phyloP scores from a whole-genome alignment of 768 basidiomycete genomes.

The Phanerochaete sordida region DNA sequence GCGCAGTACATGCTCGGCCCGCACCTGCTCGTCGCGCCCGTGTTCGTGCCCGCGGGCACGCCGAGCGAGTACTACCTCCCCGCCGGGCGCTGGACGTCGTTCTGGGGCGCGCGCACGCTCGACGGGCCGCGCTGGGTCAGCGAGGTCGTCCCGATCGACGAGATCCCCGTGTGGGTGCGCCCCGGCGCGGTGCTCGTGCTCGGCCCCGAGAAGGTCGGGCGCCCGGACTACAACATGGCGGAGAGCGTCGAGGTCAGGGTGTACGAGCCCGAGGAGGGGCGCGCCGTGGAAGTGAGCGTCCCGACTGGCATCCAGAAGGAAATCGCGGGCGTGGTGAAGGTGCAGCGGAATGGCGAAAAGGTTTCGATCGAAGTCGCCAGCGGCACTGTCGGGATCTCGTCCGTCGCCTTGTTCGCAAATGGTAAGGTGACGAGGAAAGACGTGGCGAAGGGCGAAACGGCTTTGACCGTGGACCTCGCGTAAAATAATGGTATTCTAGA shows the following conservation, averaged over 20 bases:
- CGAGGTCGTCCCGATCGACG: conserved; percentile 58
- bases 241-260: conserved; percentile 46
- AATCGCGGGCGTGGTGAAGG: conserved; percentile 40
- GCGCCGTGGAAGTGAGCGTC: conserved; percentile 34
- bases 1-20: conserved; percentile 60
- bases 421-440: not conserved
- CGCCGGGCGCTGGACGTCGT: conserved; percentile 57
- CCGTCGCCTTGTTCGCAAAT: not conserved
- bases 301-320: conserved; percentile 39
- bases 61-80: conserved; percentile 60
- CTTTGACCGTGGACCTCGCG: not conserved
- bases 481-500: not conserved
- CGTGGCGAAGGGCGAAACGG: not conserved
- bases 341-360: conserved; percentile 28
- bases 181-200: conserved; percentile 54
- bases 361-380: not conserved
- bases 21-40: conserved; percentile 58
- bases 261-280: conserved; percentile 49
- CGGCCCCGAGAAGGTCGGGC: conserved; percentile 46
- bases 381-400: not conserved
- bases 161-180: conserved; percentile 66
- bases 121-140: conserved; percentile 61
- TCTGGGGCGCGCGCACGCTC: conserved; percentile 51
- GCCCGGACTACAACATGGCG: conserved; percentile 61
- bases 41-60: conserved; percentile 51